phyloP scores from a whole-genome alignment of 768 basidiomycete species.

The Guyanaporus albipodus region DNA sequence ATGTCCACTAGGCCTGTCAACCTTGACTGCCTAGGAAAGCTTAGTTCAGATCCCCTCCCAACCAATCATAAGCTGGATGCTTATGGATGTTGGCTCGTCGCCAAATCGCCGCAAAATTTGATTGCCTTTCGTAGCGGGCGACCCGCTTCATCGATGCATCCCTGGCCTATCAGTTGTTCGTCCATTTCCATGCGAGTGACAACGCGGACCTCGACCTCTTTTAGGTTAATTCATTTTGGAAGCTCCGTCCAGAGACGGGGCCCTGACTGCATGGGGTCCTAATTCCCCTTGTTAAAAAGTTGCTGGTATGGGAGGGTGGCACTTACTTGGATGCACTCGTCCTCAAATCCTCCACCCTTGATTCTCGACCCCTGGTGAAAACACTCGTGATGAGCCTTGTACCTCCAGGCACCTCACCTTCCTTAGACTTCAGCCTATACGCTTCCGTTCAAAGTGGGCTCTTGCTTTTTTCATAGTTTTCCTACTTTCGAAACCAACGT shows the following conservation, averaged over 20 bases:
- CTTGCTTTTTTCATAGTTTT: background rate
- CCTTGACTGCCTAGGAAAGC: background rate
- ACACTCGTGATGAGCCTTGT: conserved; percentile 21
- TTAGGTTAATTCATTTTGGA: conserved; percentile 11
- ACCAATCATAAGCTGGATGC: background rate
- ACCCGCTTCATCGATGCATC: background rate
- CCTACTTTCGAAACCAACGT: background rate
- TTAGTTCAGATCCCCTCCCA: background rate
- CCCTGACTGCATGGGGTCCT: too few species aligned
- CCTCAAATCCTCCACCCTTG: background rate
- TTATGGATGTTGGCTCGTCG: background rate
- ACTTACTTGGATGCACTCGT: background rate
- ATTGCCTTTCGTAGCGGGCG: background rate
- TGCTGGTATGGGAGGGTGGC: background rate
- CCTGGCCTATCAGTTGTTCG: background rate
- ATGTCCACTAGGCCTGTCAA: background rate
- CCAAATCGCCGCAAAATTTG: background rate
- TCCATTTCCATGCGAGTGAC: background rate
- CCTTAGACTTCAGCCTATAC: conserved; percentile 9
- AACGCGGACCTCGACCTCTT: background rate
- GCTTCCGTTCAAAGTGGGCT: conserved; percentile 24
- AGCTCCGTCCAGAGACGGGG: conserved; percentile 1
- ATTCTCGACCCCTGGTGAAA: conserved; percentile 1
- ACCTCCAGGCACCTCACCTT: conserved; percentile 5
- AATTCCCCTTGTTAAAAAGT: conserved; percentile 17